A percentile compares a stretch with the other conserved stretches of the same genome.
These are phyloP conservation scores for Phytophthora litchii DNA, from an alignment of 352 stramenopile species.

Conservation along the genomic window DNA sequence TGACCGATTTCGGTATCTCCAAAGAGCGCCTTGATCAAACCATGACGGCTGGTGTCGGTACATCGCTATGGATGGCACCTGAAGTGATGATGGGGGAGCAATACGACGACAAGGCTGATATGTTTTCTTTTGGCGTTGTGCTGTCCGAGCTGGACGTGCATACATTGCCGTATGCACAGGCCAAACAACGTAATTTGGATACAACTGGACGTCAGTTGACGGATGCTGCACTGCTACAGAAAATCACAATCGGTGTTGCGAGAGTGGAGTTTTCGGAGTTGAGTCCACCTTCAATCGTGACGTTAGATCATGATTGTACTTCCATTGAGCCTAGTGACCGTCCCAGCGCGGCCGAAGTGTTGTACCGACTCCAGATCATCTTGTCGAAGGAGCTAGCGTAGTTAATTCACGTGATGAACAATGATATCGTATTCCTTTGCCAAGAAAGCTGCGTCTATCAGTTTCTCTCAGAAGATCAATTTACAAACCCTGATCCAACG, in stretches of 20 bases:
- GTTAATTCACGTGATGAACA: no score
- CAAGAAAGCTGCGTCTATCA: no score
- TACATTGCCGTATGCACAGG: constrained; percentile 5
- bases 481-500: no score
- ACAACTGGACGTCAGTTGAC: constrained; percentile 7
- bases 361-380: constrained; percentile 17
- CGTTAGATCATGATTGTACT: constrained; percentile 7
- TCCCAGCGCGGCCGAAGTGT: constrained; percentile 12
- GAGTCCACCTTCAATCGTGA: neutral
- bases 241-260: constrained; percentile 3
- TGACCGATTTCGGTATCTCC: constrained; percentile 35
- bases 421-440: no score
- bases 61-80: constrained; percentile 22
- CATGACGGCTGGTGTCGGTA: constrained; percentile 36
- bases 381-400: constrained; percentile 5
- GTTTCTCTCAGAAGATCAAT: no score
- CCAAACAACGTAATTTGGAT: neutral
- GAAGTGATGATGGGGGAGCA: constrained; percentile 13
- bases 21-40: constrained; percentile 17
- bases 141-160: constrained; percentile 26
- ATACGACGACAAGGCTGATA: constrained; percentile 19
- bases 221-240: constrained; percentile 13
- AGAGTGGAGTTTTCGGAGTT: constrained; percentile 14
- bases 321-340: constrained; percentile 10
- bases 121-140: constrained; percentile 28